A percentile compares a stretch with the other conserved stretches of the same genome.
Evolutionary conservation across 768 basidiomycete species (phyloP).

Genomic region (Kwoniella pini): DNA sequence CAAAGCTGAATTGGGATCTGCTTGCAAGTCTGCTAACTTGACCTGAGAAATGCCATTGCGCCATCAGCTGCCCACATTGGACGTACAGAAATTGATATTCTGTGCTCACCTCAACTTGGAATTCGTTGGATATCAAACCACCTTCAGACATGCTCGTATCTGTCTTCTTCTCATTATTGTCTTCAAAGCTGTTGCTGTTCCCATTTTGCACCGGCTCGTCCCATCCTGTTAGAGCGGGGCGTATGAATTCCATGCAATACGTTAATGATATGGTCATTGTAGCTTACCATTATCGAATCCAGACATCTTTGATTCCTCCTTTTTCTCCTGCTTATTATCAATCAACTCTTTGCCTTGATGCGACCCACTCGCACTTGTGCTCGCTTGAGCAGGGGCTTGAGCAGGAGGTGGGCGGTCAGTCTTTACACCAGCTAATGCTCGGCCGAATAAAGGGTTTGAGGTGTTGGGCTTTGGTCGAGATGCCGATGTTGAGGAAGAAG

Average conservation of each 20-base stretch:
- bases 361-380: background rate
- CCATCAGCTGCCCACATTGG: background rate
- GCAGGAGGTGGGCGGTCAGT: conserved; percentile 15
- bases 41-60: conserved; percentile 61
- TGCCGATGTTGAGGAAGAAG: conserved; percentile 13
- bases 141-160: conserved; percentile 21
- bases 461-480: conserved; percentile 29
- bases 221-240: conserved; percentile 12
- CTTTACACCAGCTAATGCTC: conserved; percentile 42
- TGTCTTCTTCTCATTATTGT: conserved; percentile 1
- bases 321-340: conserved; percentile 2
- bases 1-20: conserved; percentile 91
- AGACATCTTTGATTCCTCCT: conserved; percentile 13
- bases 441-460: conserved; percentile 35
- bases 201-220: conserved; percentile 3
- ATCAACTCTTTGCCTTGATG: conserved; percentile 5
- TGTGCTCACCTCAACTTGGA: conserved; percentile 42
- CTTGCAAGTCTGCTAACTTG: conserved; percentile 93
- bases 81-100: background rate
- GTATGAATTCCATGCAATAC: background rate
- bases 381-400: background rate
- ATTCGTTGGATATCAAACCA: conserved; percentile 42
- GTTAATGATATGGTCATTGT: background rate
- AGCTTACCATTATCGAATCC: conserved; percentile 5
- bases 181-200: background rate